Conservation (phyloP, 2,329 filamentous ascomycete genomes). For the Penicillium hordei region DNA sequence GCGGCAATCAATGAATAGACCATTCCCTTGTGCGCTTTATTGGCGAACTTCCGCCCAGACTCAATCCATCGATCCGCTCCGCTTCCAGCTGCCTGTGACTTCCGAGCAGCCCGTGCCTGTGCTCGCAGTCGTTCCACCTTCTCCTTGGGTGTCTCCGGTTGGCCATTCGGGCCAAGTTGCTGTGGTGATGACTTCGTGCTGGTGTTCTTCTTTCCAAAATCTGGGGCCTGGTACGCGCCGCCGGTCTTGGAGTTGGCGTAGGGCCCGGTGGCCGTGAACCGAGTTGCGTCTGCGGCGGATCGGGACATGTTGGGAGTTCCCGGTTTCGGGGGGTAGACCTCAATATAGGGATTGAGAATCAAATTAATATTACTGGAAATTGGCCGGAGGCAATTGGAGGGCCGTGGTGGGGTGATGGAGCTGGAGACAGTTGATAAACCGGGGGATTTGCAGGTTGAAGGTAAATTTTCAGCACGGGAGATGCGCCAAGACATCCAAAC, state of each 20-base stretch:
- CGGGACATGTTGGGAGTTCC: conserved; percentile 41
- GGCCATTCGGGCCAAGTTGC: conserved; percentile 27
- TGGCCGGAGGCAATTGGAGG: background rate
- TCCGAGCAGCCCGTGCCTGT: conserved; percentile 65
- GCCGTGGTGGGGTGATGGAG: conserved; percentile 11
- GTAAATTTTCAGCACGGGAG: conserved; percentile 31
- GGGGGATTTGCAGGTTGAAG: conserved; percentile 19
- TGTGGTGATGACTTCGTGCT: conserved; percentile 15
- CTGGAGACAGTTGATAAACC: conserved; percentile 12
- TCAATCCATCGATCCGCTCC: conserved; percentile 56
- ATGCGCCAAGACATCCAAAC: conserved; percentile 27
- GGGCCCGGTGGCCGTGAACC: conserved; percentile 52
- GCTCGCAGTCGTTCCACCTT: conserved; percentile 67
- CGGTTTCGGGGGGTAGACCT: conserved; percentile 6
- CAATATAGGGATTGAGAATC: background rate
- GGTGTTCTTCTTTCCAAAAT: conserved; percentile 24
- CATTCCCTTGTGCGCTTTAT: conserved; percentile 60
- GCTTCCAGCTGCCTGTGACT: conserved; percentile 56
- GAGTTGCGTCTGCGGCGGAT: conserved; percentile 51
- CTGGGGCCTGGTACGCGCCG: conserved; percentile 34
- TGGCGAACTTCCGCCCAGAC: conserved; percentile 57
- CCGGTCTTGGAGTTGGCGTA: conserved; percentile 47
- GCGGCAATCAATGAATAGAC: conserved; percentile 61
- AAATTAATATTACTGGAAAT: background rate
- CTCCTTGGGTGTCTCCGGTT: conserved; percentile 64